Base-by-base conservation (phyloP, 164 flowering plant species). In the Aristolochia contorta region DNA sequence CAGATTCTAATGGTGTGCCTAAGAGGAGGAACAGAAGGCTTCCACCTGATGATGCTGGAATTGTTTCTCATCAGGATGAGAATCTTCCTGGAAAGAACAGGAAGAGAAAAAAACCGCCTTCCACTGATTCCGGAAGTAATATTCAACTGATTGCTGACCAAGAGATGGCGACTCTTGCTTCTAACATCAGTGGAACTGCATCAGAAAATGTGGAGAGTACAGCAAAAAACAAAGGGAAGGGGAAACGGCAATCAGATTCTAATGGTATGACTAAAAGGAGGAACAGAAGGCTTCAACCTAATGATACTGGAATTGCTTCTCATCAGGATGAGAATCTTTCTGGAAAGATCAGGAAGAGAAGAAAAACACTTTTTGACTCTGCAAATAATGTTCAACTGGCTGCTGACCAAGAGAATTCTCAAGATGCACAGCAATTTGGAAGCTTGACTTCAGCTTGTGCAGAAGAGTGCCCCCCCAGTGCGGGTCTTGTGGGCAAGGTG, bases 281-380 rank as follows among this genome's bases (percentile, higher is more conserved):
- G 30, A 23, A 53, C 15, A 23, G 30, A 53, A 53, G 20, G 16
- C 30, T 53, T 53, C 23, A 53, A 22, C 16, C 18, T 48, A 23
- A 4, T 49, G 24, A 21, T 16, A 50, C 30, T 46, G 64, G 49
- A 9, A 33, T 24, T 43, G 58, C 43, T 23, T 30, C 20, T 16
- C 46, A 25, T 30, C 49, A 48, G 49, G 62, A 20, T 61, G 59
- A 52, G 10, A 23, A 45, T 52, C 32, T 33, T 58, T 27, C 65
- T 47, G 33, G 21, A 12, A 41, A 45, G 8, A 41, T 24, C 54
- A 58, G 56, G 33, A 62, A 59, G 57, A 64, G 15, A 21, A 47
- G n/a, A 18, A 57, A 48, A 32, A 53, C 56, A 9, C 13, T 32
- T 53, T 10, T 37, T 37, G 43, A 37, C 12, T 37, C 43, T 8